Percentiles rank a stretch among this genome's conserved stretches.
These are phyloP conservation scores for Stephania japonica DNA, from an alignment of 164 flowering plant genomes.

Conservation along the genomic window DNA sequence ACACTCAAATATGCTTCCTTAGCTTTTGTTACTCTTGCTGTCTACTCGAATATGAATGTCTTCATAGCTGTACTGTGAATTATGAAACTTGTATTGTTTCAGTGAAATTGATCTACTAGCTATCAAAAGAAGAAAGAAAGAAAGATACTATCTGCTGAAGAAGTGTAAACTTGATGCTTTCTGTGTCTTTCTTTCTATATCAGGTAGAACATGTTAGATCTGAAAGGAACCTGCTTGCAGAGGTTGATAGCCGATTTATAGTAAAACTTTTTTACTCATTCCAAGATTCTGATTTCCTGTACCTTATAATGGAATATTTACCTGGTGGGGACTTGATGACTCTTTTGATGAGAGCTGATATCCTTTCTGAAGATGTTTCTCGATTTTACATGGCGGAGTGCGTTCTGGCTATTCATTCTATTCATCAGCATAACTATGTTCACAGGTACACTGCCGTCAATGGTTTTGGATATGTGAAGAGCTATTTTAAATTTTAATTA, in stretches of 20 bases:
- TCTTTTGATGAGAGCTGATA: slow-evolving; percentile 75
- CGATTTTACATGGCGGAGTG: slow-evolving; percentile 89
- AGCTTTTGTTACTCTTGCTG: neutral
- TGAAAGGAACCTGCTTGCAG: slow-evolving; percentile 84
- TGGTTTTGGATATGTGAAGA: neutral
- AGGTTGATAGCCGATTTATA: slow-evolving; percentile 88
- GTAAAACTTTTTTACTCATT: slow-evolving; percentile 81
- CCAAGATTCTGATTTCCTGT: slow-evolving; percentile 83
- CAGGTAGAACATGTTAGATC: slow-evolving; percentile 95
- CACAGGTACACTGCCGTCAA: slow-evolving; percentile 51
- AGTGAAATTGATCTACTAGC: neutral
- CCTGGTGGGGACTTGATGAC: slow-evolving; percentile 98
- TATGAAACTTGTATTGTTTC: neutral
- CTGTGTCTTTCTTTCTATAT: slow-evolving; percentile 6
- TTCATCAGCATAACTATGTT: slow-evolving; percentile 77
- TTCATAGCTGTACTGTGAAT: neutral
- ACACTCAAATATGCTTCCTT: neutral
- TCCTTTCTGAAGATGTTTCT: slow-evolving; percentile 79
- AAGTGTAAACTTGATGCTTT: neutral
- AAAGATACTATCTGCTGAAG: neutral
- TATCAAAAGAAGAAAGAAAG: neutral
- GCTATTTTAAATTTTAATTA: neutral
- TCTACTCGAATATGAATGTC: neutral
- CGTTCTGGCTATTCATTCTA: slow-evolving; percentile 76
- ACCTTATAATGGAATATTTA: slow-evolving; percentile 94